Percentiles rank a stretch among this genome's conserved stretches.
phyloP scores from a whole-genome alignment of 2,329 filamentous ascomycete species.

The Cordyceps javanica region DNA sequence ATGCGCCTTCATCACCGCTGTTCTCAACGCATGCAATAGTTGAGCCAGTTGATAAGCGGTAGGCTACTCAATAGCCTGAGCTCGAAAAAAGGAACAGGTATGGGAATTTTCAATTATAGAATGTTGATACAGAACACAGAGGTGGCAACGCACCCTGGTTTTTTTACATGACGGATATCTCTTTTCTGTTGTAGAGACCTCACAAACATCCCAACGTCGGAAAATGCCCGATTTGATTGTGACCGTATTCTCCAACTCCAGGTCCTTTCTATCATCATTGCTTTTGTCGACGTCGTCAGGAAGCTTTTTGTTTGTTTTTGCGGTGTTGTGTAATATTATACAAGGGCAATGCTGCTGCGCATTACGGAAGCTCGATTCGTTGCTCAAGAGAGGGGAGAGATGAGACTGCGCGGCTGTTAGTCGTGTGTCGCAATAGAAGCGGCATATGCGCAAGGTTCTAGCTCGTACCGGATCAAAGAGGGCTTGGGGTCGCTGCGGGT shows the following conservation, averaged over 20 bases:
- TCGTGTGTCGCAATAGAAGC: slow-evolving; percentile 18
- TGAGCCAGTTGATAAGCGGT: no score
- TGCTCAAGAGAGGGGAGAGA: slow-evolving; percentile 57
- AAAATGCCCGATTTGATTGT: neutral
- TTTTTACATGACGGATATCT: slow-evolving; percentile 3
- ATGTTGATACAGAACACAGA: slow-evolving; percentile 9
- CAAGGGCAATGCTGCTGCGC: neutral
- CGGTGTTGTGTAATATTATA: slow-evolving; percentile 1
- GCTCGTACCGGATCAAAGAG: slow-evolving; percentile 52
- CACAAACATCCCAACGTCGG: neutral
- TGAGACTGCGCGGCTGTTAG: slow-evolving; percentile 38
- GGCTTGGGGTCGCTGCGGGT: slow-evolving; percentile 90
- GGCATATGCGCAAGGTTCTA: no score
- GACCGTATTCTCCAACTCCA: neutral
- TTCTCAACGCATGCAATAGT: no score
- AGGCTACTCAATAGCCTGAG: no score
- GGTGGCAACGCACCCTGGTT: neutral
- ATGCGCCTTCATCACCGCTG: no score
- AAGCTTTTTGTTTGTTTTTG: neutral
- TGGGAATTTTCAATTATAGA: neutral
- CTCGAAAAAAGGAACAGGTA: neutral
- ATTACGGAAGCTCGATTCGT: neutral
- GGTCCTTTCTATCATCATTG: slow-evolving; percentile 1
- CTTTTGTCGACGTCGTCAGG: neutral
- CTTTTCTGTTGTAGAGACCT: neutral